Conservation (phyloP, 192 early-diverging fungal species). For the Coemansia pectinata region DNA sequence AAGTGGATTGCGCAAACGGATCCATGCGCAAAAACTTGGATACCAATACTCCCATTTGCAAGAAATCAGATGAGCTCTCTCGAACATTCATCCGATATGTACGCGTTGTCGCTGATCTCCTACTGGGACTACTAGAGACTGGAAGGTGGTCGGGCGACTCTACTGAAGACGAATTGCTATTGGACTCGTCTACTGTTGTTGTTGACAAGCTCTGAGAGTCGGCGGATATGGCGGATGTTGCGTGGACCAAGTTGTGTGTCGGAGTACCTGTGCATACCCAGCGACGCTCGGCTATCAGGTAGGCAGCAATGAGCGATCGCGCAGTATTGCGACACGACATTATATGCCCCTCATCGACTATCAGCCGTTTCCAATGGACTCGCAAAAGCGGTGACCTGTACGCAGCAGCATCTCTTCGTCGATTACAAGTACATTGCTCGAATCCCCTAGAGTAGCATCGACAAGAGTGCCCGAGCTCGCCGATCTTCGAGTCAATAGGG, state of each 20-base stretch:
- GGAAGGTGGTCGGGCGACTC: not conserved
- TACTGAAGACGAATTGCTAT: not conserved
- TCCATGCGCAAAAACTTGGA: slow-evolving; percentile 62
- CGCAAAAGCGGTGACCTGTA: slow-evolving; percentile 67
- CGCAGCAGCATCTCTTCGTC: slow-evolving; percentile 12
- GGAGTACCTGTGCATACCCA: slow-evolving; percentile 81
- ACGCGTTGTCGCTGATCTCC: not conserved
- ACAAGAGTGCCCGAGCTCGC: slow-evolving; percentile 42
- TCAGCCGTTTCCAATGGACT: slow-evolving; percentile 76
- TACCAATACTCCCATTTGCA: slow-evolving; percentile 62
- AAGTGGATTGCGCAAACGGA: slow-evolving; percentile 59
- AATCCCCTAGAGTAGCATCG: slow-evolving; percentile 33
- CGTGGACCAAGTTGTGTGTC: slow-evolving; percentile 63
- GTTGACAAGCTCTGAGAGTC: not conserved
- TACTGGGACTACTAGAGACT: not conserved
- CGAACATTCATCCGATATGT: slow-evolving; percentile 15
- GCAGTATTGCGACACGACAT: slow-evolving; percentile 59
- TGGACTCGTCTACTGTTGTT: not conserved
- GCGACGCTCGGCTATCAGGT: slow-evolving; percentile 59
- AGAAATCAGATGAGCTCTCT: slow-evolving; percentile 40
- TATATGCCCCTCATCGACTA: slow-evolving; percentile 83
- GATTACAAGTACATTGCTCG: slow-evolving; percentile 18
- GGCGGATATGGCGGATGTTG: slow-evolving; percentile 34
- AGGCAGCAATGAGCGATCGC: slow-evolving; percentile 56
- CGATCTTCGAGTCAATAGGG: slow-evolving; percentile 41